A percentile compares a stretch with the other conserved stretches of the same genome.
These are phyloP conservation scores for Cryphonectria japonica DNA, from an alignment of 2,329 filamentous ascomycete genomes.

Conservation along the genomic window DNA sequence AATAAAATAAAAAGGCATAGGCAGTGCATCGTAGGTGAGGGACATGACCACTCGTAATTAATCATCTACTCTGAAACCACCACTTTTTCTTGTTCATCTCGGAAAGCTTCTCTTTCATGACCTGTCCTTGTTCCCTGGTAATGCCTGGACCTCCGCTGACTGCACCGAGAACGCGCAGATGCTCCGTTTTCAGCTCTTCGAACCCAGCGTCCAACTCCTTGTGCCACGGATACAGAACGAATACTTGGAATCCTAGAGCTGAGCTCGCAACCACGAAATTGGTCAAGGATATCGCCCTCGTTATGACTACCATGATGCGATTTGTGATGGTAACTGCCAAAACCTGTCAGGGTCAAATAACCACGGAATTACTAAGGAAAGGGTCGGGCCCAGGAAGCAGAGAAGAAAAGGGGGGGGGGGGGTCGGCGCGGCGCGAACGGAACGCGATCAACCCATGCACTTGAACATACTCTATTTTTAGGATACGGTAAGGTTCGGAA, in stretches of 20 bases:
- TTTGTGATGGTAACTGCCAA: not conserved
- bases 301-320: constrained; percentile 34
- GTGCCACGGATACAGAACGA: constrained; percentile 73
- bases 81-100: not conserved
- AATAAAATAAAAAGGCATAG: not conserved
- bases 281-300: constrained; percentile 58
- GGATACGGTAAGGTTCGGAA: not conserved
- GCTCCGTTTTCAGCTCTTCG: constrained; percentile 60
- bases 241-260: constrained; percentile 69
- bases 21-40: not conserved
- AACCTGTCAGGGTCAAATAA: not conserved
- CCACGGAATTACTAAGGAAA: not conserved
- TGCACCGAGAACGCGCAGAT: constrained; percentile 46
- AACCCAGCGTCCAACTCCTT: constrained; percentile 67
- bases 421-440: no score
- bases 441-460: not conserved
- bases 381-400: no score
- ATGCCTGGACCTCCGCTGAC: not conserved
- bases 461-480: not conserved
- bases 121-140: not conserved
- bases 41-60: not conserved
- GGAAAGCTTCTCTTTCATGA: constrained; percentile 1
- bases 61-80: not conserved
- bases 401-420: no score
- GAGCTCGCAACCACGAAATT: constrained; percentile 70